phyloP scores from a whole-genome alignment of 768 basidiomycete genomes.

The Suillus subaureus region DNA sequence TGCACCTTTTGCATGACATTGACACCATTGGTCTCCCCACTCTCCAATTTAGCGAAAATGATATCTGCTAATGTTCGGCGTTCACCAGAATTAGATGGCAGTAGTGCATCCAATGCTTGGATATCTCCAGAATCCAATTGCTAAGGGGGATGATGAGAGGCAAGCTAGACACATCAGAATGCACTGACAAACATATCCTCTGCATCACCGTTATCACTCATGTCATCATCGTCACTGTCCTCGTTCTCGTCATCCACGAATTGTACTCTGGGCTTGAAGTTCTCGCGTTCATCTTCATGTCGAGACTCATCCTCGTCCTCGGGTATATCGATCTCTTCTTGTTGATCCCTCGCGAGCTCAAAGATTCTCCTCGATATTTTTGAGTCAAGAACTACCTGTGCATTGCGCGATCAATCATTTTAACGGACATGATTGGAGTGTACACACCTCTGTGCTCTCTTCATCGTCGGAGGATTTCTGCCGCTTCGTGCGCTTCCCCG shows the following conservation, averaged over 20 bases:
- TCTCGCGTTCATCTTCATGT: constrained; percentile 43
- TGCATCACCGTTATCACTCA: constrained; percentile 50
- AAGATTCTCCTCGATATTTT: constrained; percentile 88
- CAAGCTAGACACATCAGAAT: constrained; percentile 10
- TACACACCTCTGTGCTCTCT: constrained; percentile 61
- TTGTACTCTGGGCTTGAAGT: constrained; percentile 26
- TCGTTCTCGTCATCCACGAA: constrained; percentile 57
- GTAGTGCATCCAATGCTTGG: constrained; percentile 78
- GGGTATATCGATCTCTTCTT: constrained; percentile 78
- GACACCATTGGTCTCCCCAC: constrained; percentile 49
- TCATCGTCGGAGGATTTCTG: constrained; percentile 46
- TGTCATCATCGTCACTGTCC: constrained; percentile 34
- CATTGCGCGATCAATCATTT: constrained; percentile 7
- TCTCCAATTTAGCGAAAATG: constrained; percentile 93
- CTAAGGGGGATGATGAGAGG: constrained; percentile 37
- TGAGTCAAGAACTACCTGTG: constrained; percentile 71
- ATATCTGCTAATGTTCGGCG: constrained; percentile 91
- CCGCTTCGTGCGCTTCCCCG: constrained; percentile 73
- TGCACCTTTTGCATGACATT: constrained; percentile 62
- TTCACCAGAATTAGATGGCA: constrained; percentile 74
- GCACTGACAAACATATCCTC: constrained; percentile 64
- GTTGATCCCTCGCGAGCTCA: constrained; percentile 90
- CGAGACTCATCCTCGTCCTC: constrained; percentile 50
- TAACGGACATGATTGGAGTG: constrained; percentile 12
- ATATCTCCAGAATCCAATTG: constrained; percentile 92